phyloP scores from a whole-genome alignment of 768 basidiomycete genomes.

The Sutorius australiensis region DNA sequence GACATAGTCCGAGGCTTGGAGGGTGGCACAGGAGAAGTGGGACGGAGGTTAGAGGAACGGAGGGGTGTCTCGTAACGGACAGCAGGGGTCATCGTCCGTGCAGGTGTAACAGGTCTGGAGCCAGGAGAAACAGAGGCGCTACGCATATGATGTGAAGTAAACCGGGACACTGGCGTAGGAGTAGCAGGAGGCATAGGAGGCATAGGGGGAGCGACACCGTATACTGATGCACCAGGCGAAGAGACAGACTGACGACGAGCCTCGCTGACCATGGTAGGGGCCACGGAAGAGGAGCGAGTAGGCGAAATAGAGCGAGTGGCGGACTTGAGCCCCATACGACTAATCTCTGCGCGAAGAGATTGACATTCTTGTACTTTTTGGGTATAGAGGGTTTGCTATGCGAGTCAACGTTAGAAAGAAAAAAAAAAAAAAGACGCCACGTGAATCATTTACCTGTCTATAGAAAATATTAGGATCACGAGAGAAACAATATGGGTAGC shows the following conservation, averaged over 20 bases:
- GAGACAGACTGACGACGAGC: constrained; percentile 31
- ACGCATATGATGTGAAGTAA: constrained; percentile 50
- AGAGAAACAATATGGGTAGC: constrained; percentile 8
- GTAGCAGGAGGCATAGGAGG: constrained; percentile 44
- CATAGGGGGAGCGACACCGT: constrained; percentile 28
- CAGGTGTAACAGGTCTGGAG: constrained; percentile 33
- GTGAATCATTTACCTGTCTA: constrained; percentile 55
- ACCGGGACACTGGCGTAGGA: constrained; percentile 48
- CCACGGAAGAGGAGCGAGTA: constrained; percentile 26
- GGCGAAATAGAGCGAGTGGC: constrained; percentile 24
- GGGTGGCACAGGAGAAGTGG: constrained; percentile 30
- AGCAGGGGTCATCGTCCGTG: constrained; percentile 28
- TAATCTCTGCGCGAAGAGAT: constrained; percentile 61
- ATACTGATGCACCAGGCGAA: constrained; percentile 31
- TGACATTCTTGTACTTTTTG: constrained; percentile 73
- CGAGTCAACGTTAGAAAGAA: constrained; percentile 15
- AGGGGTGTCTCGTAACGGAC: constrained; percentile 30
- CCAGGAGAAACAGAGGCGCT: constrained; percentile 47
- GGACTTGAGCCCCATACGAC: constrained; percentile 42
- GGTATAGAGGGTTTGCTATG: constrained; percentile 55
- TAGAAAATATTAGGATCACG: constrained; percentile 18
- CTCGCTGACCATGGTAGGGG: constrained; percentile 21
- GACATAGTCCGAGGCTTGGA: constrained; percentile 51
- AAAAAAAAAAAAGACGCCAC: constrained; percentile 1
- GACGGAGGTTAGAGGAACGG: constrained; percentile 26